Evolutionary conservation across 768 basidiomycete genomes (phyloP), one percentile per base, ranked within the genome.

Genomic region (Hebeloma cylindrosporum): DNA sequence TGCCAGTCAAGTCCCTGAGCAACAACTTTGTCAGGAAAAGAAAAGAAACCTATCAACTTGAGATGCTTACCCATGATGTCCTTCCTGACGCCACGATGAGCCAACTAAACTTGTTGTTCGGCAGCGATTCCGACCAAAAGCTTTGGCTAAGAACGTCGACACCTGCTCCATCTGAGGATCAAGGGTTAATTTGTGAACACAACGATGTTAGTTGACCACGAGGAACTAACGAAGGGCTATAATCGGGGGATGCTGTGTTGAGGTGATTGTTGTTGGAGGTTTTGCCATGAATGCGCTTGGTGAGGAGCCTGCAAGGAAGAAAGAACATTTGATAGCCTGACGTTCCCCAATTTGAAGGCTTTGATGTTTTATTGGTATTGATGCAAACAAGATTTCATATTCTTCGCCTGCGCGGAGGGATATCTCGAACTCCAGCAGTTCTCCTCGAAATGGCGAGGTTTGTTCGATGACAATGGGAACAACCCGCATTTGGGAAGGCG

Each of bases 1-100:
- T 91, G 93, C 93, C 93, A 95, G 62, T 96, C 93, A 32, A 93
- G 72, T 1, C 93, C 93, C 88, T 90, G 40, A 23, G 25, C 33
- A 31, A 27, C 16, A 33, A 34, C 20, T n/a, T 48, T 45, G 14
- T 38, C 28, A 41, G 16, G 18, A 25, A 10, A 23, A 8, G 11
- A 45, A 20, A 28, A 8, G 8, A 18, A 36, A 8, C n/a, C 10
- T 22, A 14, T 27, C 29, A 9, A 28, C n/a, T 4, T 35, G 1
- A 4, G 28, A 22, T 7, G 45, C 51, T 36, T 59, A 85, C 88
- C 93, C 93, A 95, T 20, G 85, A 77, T 2, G 87, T 93, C 40
- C 83, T 71, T 0, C 93, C 93, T n/a, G 81, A 77, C 0, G 93
- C 88, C n/a, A 85, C 65, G 14, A 94, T 67, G 7, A 86, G 66